Base-by-base conservation (phyloP, 306 rosid species). In the Herpetospermum pedunculosum region DNA sequence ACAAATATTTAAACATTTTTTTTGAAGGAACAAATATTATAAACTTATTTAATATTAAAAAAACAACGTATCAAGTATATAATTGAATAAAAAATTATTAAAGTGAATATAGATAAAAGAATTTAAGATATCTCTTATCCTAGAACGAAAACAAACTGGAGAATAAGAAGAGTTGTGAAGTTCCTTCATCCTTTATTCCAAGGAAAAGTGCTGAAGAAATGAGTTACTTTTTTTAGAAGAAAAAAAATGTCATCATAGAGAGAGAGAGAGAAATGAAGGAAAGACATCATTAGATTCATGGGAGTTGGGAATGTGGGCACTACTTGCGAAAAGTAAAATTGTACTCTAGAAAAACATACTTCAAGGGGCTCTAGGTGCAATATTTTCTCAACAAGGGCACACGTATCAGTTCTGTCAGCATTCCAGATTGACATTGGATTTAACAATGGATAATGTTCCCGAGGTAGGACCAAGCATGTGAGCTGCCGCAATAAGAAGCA, bases 291-390 rank as follows among this genome's bases (percentile, higher is more conserved):
- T 1, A 65, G 32, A 5, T 21, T 19, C 70, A 62, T 35, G 46
- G 72, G 18, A 37, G 49, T 23, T 13, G 30, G 47, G 9, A 13
- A 19, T 12, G 53, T 67, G 72, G 21, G 52, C 52, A 41, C 72
- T 64, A 23, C 21, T 67, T 67, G 35, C 70, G 43, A 79, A 49
- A 46, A 9, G 12, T 25, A 18, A 57, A 46, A 35, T 49, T 54
- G 16, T 5, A 43, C 21, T 62, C 44, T 21, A 43, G 78, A 40
- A 74, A 43, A 75, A 77, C 78, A 47, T 88, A 87, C 98, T 90
- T 94, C 97, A 78, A 91, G 82, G 76, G 97, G 98, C 25, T 89
- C 89, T 87, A 94, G 77, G 73, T 86, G 98, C 84, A 94, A 80
- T 86, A 94, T 94, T 57, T 83, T 83, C 82, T 94, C 98, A 68